phyloP scores from a whole-genome alignment of 2,329 filamentous ascomycete genomes.

The Albophoma yamanashiensis region DNA sequence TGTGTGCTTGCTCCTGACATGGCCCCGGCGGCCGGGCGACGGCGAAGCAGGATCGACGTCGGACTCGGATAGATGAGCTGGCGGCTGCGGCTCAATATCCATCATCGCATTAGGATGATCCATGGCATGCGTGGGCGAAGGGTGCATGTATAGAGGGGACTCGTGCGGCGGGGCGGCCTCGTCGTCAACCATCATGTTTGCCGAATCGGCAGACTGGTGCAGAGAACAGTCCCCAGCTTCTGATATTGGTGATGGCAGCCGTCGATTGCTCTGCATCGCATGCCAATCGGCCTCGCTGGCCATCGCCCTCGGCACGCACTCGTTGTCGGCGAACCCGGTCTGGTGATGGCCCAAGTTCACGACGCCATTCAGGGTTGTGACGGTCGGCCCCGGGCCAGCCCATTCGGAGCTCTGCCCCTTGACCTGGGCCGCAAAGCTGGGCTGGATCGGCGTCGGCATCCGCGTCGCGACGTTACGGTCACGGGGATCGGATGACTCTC shows the following conservation, averaged over 20 bases:
- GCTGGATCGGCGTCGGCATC: constrained; percentile 50
- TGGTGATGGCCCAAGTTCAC: constrained; percentile 29
- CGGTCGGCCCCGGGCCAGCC: constrained; percentile 20
- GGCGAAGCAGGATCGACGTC: constrained; percentile 28
- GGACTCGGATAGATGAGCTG: constrained; percentile 13
- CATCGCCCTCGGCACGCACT: constrained; percentile 38
- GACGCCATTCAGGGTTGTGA: constrained; percentile 21
- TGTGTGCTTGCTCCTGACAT: constrained; percentile 48
- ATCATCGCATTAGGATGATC: constrained; percentile 27
- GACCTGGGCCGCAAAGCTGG: constrained; percentile 44
- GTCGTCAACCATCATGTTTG: constrained; percentile 20
- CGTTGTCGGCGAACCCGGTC: constrained; percentile 26
- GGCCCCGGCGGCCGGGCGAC: constrained; percentile 41
- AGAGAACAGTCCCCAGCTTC: constrained; percentile 40
- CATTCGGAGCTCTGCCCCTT: constrained; percentile 39
- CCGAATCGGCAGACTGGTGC: constrained; percentile 19
- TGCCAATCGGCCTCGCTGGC: constrained; percentile 37
- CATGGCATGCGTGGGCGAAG: constrained; percentile 23
- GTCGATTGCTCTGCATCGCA: constrained; percentile 39
- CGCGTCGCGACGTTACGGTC: constrained; percentile 25
- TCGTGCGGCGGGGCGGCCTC: constrained; percentile 17
- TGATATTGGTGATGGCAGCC: constrained; percentile 49
- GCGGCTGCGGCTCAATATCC: constrained; percentile 20
- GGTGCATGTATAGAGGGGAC: constrained; percentile 7
- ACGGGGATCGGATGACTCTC: background rate